These are phyloP conservation scores for Curvularia hawaiiensis DNA, from an alignment of 2,329 filamentous ascomycete genomes.

Conservation along the genomic window DNA sequence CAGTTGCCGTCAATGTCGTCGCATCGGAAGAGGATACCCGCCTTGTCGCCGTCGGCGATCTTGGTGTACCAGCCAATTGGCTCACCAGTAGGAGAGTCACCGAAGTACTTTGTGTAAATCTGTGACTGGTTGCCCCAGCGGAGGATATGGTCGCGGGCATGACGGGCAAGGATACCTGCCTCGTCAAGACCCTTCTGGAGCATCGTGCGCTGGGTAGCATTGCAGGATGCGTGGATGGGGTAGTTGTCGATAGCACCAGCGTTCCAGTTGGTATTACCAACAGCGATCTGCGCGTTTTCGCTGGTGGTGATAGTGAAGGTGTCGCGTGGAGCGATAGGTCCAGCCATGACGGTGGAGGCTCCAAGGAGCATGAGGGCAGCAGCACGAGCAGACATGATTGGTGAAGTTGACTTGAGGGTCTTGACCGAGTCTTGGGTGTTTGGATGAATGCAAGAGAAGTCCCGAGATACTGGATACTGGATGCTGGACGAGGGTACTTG, in stretches of 20 bases:
- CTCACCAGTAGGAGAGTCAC: conserved; percentile 61
- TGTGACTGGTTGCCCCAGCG: conserved; percentile 62
- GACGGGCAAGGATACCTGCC: conserved; percentile 61
- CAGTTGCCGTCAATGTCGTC: conserved; percentile 73
- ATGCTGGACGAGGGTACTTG: conserved; percentile 17
- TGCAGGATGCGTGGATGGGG: conserved; percentile 69
- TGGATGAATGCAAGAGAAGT: conserved; percentile 22
- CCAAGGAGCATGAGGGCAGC: conserved; percentile 33
- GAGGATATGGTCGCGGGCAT: conserved; percentile 67
- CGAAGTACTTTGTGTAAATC: conserved; percentile 71
- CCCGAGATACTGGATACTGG: conserved; percentile 34
- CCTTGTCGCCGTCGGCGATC: conserved; percentile 63
- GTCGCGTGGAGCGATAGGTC: conserved; percentile 31
- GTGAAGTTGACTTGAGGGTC: conserved; percentile 7
- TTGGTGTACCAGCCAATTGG: conserved; percentile 68
- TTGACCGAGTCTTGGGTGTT: conserved; percentile 9
- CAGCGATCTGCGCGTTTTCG: conserved; percentile 14
- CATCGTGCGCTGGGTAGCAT: conserved; percentile 63
- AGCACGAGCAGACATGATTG: conserved; percentile 35
- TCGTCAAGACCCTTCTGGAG: conserved; percentile 64
- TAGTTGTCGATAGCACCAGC: conserved; percentile 49
- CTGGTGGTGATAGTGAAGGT: conserved; percentile 32
- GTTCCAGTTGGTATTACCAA: conserved; percentile 36
- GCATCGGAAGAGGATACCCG: conserved; percentile 66
- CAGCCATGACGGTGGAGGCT: conserved; percentile 35